These are phyloP conservation scores for Hanseniaspora gamundiae DNA, from an alignment of 1,139 yeast species.

Conservation along the genomic window DNA sequence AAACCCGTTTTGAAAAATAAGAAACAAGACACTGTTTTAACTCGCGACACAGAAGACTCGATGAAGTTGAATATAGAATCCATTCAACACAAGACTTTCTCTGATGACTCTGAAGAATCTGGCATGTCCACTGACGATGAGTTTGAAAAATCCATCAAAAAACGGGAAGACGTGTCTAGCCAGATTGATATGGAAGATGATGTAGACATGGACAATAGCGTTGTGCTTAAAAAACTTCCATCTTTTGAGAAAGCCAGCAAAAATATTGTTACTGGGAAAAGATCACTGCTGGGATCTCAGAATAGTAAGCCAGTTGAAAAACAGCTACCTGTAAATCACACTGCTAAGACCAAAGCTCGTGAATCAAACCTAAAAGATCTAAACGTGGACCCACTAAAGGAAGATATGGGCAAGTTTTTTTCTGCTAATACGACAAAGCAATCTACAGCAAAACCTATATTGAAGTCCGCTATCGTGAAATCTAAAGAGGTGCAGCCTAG, in stretches of 20 bases:
- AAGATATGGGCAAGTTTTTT: neutral
- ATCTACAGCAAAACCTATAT: neutral
- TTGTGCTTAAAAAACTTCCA: neutral
- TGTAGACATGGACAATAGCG: neutral
- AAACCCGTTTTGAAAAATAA: neutral
- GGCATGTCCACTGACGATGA: neutral
- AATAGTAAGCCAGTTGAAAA: neutral
- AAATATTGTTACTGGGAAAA: neutral
- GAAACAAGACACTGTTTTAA: no score
- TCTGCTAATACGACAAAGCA: neutral
- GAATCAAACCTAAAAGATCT: neutral
- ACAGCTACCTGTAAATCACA: no score
- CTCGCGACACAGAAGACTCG: neutral
- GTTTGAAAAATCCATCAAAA: neutral
- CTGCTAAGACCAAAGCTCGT: neutral
- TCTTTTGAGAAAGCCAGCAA: neutral
- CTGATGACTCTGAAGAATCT: neutral
- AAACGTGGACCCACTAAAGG: slow-evolving; percentile 1
- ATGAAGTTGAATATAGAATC: neutral
- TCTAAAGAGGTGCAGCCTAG: no score
- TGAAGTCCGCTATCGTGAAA: neutral
- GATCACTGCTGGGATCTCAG: neutral
- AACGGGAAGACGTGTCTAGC: neutral
- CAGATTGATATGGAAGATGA: neutral
- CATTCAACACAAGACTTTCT: neutral